Percentiles rank a stretch among this genome's conserved stretches.
These are phyloP conservation scores for Xenosphaeropsis pyriputrescens DNA, from an alignment of 2,329 filamentous ascomycete genomes.

Conservation along the genomic window DNA sequence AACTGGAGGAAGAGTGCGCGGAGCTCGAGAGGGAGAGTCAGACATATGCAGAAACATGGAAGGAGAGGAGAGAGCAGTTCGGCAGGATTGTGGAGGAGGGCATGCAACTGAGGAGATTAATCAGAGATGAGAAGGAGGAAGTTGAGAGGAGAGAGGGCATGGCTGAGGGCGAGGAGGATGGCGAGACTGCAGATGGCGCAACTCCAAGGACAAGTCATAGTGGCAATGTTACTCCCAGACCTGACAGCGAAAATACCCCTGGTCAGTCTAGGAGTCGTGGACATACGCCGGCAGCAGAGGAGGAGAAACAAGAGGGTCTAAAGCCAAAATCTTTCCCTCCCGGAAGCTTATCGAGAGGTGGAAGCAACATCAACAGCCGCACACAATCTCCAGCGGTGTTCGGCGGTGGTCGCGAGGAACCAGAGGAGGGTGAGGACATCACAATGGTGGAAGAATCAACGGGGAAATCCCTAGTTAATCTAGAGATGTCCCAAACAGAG, in stretches of 20 bases:
- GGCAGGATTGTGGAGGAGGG: slow-evolving; percentile 81
- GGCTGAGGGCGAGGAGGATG: slow-evolving; percentile 41
- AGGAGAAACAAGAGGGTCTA: slow-evolving; percentile 20
- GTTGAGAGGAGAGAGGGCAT: slow-evolving; percentile 78
- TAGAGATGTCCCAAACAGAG: too few species aligned
- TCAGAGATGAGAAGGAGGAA: slow-evolving; percentile 91
- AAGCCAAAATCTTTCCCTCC: slow-evolving; percentile 16
- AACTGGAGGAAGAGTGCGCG: slow-evolving; percentile 76
- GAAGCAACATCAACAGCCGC: slow-evolving; percentile 24
- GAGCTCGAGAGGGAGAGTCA: slow-evolving; percentile 75
- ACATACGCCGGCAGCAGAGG: slow-evolving; percentile 16
- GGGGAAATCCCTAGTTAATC: slow-evolving; percentile 2
- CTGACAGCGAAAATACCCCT: slow-evolving; percentile 20
- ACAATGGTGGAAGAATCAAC: slow-evolving; percentile 40
- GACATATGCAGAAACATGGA: slow-evolving; percentile 72
- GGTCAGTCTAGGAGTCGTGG: slow-evolving; percentile 16
- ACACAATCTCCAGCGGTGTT: slow-evolving; percentile 20
- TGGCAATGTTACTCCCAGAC: slow-evolving; percentile 30
- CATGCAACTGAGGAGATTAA: slow-evolving; percentile 69
- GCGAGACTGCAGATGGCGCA: slow-evolving; percentile 38
- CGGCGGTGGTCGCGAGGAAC: slow-evolving; percentile 7
- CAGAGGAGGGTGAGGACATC: slow-evolving; percentile 35
- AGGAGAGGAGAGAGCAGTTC: slow-evolving; percentile 74
- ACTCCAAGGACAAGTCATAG: slow-evolving; percentile 34
- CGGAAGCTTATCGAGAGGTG: slow-evolving; percentile 21